Percentiles rank a stretch among this genome's conserved stretches.
Evolutionary conservation across 202 grass and related monocot species (phyloP).

Genomic region (Musa balbisiana): DNA sequence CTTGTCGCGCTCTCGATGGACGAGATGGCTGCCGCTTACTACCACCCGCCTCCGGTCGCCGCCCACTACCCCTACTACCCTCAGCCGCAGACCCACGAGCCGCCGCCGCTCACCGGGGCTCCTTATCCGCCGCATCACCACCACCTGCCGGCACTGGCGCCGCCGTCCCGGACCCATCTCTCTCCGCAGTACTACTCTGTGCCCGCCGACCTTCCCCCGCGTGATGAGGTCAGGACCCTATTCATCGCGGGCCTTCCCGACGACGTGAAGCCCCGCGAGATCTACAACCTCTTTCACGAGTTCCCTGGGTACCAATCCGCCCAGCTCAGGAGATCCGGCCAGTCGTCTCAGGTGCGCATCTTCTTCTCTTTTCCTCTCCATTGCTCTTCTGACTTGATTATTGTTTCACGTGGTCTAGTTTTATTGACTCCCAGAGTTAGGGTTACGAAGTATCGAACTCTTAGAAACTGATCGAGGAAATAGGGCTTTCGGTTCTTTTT

Average conservation of each 20-base stretch:
- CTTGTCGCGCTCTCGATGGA: background rate
- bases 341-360: slow-evolving; percentile 46
- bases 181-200: background rate
- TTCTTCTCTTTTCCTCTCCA: background rate
- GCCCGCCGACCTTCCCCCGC: background rate
- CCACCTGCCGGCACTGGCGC: background rate
- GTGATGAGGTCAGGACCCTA: slow-evolving; percentile 7
- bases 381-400: background rate
- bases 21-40: slow-evolving; percentile 10
- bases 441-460: background rate
- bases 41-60: background rate
- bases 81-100: background rate
- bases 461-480: background rate
- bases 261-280: slow-evolving; percentile 80
- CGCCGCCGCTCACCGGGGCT: background rate
- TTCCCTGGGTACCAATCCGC: slow-evolving; percentile 78
- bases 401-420: background rate
- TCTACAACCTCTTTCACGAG: slow-evolving; percentile 95
- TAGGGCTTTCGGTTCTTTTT: background rate
- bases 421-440: background rate
- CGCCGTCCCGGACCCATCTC: background rate
- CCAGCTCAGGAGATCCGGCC: slow-evolving; percentile 43
- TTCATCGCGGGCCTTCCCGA: slow-evolving; percentile 53
- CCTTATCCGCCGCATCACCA: background rate
- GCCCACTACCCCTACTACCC: slow-evolving; percentile 1